Evolutionary conservation across 768 basidiomycete species (phyloP).

Genomic region (Chalciporus pseudorubinellus): DNA sequence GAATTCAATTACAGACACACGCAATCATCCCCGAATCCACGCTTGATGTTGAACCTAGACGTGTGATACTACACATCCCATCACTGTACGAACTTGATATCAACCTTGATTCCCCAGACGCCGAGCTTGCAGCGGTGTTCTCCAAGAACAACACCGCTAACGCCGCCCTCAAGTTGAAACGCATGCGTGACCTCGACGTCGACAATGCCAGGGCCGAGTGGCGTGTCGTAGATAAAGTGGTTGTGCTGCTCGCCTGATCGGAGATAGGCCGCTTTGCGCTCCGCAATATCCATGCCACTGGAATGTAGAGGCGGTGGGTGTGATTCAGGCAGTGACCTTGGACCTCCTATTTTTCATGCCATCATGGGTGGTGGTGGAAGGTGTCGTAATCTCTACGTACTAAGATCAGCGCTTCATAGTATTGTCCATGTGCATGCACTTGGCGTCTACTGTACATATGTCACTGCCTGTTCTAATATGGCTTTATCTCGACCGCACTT

Average conservation of each 20-base stretch:
- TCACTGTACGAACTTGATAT: slow-evolving; percentile 51
- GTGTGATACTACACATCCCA: slow-evolving; percentile 54
- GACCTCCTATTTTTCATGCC: neutral
- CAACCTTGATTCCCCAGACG: slow-evolving; percentile 54
- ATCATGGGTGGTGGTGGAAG: neutral
- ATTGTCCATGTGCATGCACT: neutral
- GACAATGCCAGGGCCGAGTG: slow-evolving; percentile 67
- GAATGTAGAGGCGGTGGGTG: slow-evolving; percentile 7
- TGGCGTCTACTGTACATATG: slow-evolving; percentile 2
- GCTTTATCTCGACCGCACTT: neutral
- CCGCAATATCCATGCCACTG: neutral
- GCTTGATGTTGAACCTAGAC: slow-evolving; percentile 65
- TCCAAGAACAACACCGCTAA: slow-evolving; percentile 14
- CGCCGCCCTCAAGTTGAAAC: slow-evolving; percentile 50
- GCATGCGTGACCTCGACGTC: slow-evolving; percentile 56
- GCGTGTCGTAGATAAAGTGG: slow-evolving; percentile 50
- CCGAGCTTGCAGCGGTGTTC: slow-evolving; percentile 42
- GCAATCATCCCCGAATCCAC: slow-evolving; percentile 44
- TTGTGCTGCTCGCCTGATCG: slow-evolving; percentile 45
- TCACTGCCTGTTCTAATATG: slow-evolving; percentile 3
- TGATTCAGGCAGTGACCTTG: neutral
- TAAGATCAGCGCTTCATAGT: neutral
- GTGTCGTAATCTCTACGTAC: slow-evolving; percentile 3
- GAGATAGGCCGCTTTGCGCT: slow-evolving; percentile 3
- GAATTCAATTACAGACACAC: slow-evolving; percentile 40